Percentiles rank a stretch among this genome's conserved stretches.
These are phyloP conservation scores for Pleurotus djamor DNA, from an alignment of 768 basidiomycete genomes.

Conservation along the genomic window DNA sequence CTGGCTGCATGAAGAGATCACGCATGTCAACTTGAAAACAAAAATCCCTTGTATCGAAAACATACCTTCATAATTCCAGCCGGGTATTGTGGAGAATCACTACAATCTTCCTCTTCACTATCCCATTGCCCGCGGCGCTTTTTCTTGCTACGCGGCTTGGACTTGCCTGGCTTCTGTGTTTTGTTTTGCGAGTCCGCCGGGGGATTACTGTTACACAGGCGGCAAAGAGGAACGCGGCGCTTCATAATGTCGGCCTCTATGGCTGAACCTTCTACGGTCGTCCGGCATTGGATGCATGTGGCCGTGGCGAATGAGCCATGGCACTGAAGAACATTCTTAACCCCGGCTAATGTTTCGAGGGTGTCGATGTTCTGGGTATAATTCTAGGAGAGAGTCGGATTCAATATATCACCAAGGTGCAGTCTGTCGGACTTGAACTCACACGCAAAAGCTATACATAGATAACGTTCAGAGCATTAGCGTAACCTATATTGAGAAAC, in stretches of 20 bases:
- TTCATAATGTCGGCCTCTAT: constrained; percentile 84
- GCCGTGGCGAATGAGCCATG: constrained; percentile 94
- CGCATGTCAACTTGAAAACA: not conserved
- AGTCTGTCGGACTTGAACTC: too few relatives aligned
- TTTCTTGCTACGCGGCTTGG: constrained; percentile 48
- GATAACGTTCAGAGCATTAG: constrained; percentile 4
- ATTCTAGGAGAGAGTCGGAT: constrained; percentile 49
- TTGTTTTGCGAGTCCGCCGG: constrained; percentile 11
- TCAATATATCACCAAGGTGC: too few relatives aligned
- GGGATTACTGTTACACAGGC: constrained; percentile 69
- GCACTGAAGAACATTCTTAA: constrained; percentile 83
- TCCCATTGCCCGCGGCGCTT: constrained; percentile 62
- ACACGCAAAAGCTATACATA: constrained; percentile 57
- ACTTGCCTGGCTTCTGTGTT: constrained; percentile 23
- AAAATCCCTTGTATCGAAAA: not conserved
- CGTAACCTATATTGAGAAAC: not conserved
- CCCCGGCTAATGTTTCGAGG: constrained; percentile 84
- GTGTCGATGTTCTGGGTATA: constrained; percentile 99
- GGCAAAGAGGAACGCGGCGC: constrained; percentile 78
- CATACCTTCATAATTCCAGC: constrained; percentile 89
- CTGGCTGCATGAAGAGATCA: constrained; percentile 54
- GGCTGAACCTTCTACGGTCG: constrained; percentile 67
- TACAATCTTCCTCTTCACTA: constrained; percentile 66
- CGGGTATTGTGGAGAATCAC: constrained; percentile 61
- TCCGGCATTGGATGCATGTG: constrained; percentile 80